These are phyloP conservation scores for Vigna mungo DNA, from an alignment of 306 rosid genomes.

Conservation along the genomic window DNA sequence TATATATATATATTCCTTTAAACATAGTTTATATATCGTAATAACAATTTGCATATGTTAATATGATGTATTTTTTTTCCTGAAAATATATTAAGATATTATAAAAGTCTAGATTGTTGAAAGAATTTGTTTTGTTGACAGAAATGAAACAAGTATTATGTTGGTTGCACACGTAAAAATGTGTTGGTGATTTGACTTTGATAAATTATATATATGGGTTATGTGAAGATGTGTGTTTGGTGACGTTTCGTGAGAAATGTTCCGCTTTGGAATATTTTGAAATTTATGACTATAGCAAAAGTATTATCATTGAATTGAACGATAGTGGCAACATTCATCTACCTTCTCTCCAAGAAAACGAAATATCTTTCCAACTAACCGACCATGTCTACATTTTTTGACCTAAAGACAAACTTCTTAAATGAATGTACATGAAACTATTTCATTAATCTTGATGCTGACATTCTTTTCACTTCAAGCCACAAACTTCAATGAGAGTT, in stretches of 20 bases:
- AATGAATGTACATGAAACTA: slow-evolving; percentile 21
- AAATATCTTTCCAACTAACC: slow-evolving; percentile 34
- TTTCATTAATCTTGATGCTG: slow-evolving; percentile 19
- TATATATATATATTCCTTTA: no score
- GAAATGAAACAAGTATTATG: no score
- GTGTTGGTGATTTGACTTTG: no score
- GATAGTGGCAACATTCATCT: background rate
- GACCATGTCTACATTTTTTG: slow-evolving; percentile 40
- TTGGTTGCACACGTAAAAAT: no score
- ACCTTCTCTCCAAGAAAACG: slow-evolving; percentile 35
- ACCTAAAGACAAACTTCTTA: slow-evolving; percentile 36
- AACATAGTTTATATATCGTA: no score
- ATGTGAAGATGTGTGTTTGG: background rate
- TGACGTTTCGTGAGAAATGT: slow-evolving; percentile 9
- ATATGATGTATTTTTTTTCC: no score
- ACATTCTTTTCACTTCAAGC: slow-evolving; percentile 33
- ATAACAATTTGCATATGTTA: no score
- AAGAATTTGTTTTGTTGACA: no score
- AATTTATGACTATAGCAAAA: background rate
- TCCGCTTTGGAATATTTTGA: background rate
- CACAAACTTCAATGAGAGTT: slow-evolving; percentile 14
- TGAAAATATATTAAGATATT: no score
- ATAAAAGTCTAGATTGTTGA: no score
- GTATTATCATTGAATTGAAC: slow-evolving; percentile 9
- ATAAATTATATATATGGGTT: background rate